Evolutionary conservation across 2,329 filamentous ascomycete species (phyloP).

Genomic region (Hortaea werneckii): DNA sequence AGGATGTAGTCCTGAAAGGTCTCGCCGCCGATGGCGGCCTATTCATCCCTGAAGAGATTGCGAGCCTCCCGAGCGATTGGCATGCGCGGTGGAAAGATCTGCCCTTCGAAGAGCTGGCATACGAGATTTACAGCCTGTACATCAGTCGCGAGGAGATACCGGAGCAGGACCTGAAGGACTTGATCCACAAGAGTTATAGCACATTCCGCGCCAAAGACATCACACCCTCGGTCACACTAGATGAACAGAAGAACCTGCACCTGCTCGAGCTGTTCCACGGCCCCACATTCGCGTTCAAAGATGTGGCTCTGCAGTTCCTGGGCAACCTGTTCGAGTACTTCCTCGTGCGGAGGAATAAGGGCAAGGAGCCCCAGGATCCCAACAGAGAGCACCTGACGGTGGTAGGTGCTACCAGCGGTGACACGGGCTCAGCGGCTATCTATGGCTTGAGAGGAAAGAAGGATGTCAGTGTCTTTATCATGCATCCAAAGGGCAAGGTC

Average conservation of each 20-base stretch:
- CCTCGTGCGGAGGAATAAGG: slow-evolving; percentile 60
- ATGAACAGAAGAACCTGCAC: slow-evolving; percentile 62
- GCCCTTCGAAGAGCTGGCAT: slow-evolving; percentile 71
- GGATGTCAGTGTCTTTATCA: slow-evolving; percentile 91
- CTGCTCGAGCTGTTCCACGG: slow-evolving; percentile 94
- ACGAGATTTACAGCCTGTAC: slow-evolving; percentile 77
- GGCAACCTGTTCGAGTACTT: slow-evolving; percentile 96
- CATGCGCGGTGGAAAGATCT: slow-evolving; percentile 64
- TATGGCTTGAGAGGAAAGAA: slow-evolving; percentile 92
- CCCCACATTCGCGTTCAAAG: slow-evolving; percentile 91
- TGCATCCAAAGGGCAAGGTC: slow-evolving; percentile 83
- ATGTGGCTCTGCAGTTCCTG: slow-evolving; percentile 84
- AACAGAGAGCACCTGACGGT: slow-evolving; percentile 74
- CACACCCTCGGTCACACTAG: slow-evolving; percentile 69
- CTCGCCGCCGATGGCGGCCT: slow-evolving; percentile 79
- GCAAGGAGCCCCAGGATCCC: slow-evolving; percentile 47
- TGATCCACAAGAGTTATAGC: slow-evolving; percentile 76
- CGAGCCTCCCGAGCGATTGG: slow-evolving; percentile 53
- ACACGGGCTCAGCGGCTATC: slow-evolving; percentile 89
- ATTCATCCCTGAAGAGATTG: slow-evolving; percentile 78
- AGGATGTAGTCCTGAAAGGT: slow-evolving; percentile 82
- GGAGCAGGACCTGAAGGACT: slow-evolving; percentile 63
- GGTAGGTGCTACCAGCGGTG: slow-evolving; percentile 76
- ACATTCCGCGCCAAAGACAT: slow-evolving; percentile 75
- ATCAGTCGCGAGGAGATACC: slow-evolving; percentile 79